Conservation (phyloP, 768 basidiomycete species). For the Ramaria sp. region DNA sequence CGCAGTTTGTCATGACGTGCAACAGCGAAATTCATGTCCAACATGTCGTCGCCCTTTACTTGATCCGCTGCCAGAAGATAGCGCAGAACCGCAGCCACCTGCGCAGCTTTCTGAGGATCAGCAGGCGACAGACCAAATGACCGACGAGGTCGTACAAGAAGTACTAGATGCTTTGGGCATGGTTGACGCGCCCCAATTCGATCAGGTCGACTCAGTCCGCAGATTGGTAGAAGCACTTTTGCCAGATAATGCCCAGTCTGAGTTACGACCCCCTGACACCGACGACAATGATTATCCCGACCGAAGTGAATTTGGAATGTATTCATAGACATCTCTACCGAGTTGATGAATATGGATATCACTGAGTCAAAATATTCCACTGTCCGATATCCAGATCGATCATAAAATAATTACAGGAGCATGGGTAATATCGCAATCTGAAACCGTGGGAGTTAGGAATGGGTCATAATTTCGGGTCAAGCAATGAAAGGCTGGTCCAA, state of each 20-base stretch:
- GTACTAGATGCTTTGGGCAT: slow-evolving; percentile 9
- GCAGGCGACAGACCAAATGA: neutral
- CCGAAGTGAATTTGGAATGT: slow-evolving; percentile 42
- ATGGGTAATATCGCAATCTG: neutral
- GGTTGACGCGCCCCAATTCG: neutral
- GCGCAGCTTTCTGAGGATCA: neutral
- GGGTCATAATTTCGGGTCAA: neutral
- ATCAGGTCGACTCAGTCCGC: neutral
- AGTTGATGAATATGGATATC: neutral
- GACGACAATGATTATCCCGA: slow-evolving; percentile 14
- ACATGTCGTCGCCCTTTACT: slow-evolving; percentile 46
- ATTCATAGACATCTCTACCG: slow-evolving; percentile 30
- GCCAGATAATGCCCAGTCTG: neutral
- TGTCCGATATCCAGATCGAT: slow-evolving; percentile 5
- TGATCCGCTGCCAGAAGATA: neutral
- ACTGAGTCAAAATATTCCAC: neutral
- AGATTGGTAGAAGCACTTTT: slow-evolving; percentile 2
- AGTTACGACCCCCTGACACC: neutral
- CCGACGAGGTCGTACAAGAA: slow-evolving; percentile 9
- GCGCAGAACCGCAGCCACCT: neutral
- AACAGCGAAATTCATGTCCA: slow-evolving; percentile 55
- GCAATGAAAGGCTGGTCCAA: neutral
- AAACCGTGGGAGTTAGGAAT: neutral
- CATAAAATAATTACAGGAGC: neutral
- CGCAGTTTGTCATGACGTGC: slow-evolving; percentile 6